These are phyloP conservation scores for Mycena indigotica DNA, from an alignment of 768 basidiomycete genomes.

Conservation along the genomic window DNA sequence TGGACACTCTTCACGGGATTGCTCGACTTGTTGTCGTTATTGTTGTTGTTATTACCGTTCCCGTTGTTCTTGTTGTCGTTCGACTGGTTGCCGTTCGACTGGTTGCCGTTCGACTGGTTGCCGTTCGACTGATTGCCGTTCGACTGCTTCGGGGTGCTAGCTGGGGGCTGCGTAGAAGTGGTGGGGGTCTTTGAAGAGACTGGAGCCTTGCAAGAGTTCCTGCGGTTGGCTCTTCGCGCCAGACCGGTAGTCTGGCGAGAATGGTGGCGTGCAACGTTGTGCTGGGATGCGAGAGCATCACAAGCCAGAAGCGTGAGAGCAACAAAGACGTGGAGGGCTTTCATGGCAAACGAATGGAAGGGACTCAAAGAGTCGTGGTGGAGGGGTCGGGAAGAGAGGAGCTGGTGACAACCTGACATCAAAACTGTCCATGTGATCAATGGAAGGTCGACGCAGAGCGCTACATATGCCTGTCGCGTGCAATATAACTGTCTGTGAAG, in stretches of 20 bases:
- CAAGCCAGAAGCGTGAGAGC: constrained; percentile 17
- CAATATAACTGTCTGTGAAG: no score
- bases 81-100: not conserved
- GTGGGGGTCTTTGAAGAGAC: not conserved
- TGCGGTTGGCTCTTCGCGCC: constrained; percentile 1
- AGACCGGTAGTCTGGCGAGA: not conserved
- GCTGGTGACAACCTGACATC: not conserved
- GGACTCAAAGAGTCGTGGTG: constrained; percentile 5
- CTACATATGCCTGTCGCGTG: no score
- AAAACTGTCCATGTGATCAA: no score
- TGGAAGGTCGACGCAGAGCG: no score
- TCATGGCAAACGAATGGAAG: constrained; percentile 23
- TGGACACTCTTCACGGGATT: constrained; percentile 10
- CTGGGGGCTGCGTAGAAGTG: not conserved
- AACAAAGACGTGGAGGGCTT: constrained; percentile 16
- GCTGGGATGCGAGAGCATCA: not conserved
- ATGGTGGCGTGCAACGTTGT: constrained; percentile 1
- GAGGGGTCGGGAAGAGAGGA: not conserved
- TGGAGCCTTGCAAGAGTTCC: constrained; percentile 11
- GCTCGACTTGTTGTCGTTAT: not conserved
- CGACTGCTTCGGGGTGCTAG: constrained; percentile 2
- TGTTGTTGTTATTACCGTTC: not conserved
- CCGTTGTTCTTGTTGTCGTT: not conserved
- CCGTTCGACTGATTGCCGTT: not conserved
- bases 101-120: not conserved